Evolutionary conservation across 768 basidiomycete genomes (phyloP).

Genomic region (Rhizopogon sp.): DNA sequence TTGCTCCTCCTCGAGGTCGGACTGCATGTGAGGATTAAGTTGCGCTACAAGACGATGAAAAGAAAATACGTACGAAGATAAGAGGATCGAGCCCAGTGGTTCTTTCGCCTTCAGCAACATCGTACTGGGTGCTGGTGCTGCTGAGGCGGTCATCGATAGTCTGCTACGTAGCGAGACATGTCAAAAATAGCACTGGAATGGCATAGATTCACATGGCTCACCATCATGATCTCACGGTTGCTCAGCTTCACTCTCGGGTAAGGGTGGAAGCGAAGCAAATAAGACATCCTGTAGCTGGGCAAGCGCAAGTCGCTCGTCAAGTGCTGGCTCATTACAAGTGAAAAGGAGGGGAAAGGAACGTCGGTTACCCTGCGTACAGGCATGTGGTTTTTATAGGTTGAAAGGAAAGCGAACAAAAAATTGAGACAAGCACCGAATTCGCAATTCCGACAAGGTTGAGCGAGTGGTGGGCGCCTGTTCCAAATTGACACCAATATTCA

Average conservation of each 20-base stretch:
- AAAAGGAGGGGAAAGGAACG: neutral
- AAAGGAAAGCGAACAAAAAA: conserved; percentile 3
- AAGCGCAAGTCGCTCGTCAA: conserved; percentile 12
- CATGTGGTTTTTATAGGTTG: conserved; percentile 2
- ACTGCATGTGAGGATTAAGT: neutral
- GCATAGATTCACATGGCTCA: conserved; percentile 5
- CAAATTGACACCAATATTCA: neutral
- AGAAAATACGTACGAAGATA: neutral
- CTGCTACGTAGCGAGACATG: conserved; percentile 6
- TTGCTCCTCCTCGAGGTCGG: conserved; percentile 8
- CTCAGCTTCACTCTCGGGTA: conserved; percentile 20
- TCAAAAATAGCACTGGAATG: conserved; percentile 4
- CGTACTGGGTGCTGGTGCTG: neutral
- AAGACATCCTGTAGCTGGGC: conserved; percentile 23
- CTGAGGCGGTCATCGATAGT: neutral
- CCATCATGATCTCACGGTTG: conserved; percentile 20
- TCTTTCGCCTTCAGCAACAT: neutral
- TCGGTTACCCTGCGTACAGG: neutral
- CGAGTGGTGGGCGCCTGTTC: conserved; percentile 1
- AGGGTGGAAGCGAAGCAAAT: conserved; percentile 24
- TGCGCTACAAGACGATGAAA: neutral
- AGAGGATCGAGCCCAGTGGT: neutral
- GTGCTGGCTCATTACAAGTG: neutral
- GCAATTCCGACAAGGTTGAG: neutral
- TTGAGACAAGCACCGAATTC: neutral